These are phyloP conservation scores for Pilobolus umbonatus DNA, from an alignment of 192 early-diverging fungal genomes.

Conservation along the genomic window DNA sequence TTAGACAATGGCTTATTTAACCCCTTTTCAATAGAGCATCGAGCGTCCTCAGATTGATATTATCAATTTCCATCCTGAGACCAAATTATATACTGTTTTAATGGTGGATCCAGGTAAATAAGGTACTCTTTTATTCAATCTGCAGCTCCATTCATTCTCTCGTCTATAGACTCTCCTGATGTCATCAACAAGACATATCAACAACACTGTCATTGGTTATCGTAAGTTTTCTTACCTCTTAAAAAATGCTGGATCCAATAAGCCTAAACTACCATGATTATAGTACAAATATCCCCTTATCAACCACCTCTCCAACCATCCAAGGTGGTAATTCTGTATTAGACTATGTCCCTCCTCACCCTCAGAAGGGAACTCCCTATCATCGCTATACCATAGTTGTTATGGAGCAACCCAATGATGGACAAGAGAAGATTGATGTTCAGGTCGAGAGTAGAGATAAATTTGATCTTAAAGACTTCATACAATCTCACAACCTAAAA, in stretches of 20 bases:
- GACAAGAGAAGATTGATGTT: slow-evolving; percentile 46
- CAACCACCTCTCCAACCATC: slow-evolving; percentile 43
- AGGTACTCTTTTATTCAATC: not conserved
- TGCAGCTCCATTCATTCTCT: no score
- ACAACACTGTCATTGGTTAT: slow-evolving; percentile 70
- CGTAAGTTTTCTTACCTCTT: slow-evolving; percentile 32
- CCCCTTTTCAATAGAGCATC: slow-evolving; percentile 50
- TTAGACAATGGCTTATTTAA: no score
- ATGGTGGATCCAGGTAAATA: slow-evolving; percentile 65
- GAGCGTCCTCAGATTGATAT: slow-evolving; percentile 50
- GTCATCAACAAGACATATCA: slow-evolving; percentile 58
- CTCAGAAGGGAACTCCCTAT: slow-evolving; percentile 66
- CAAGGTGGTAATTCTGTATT: slow-evolving; percentile 43
- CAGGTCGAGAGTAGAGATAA: slow-evolving; percentile 14
- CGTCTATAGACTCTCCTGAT: slow-evolving; percentile 48
- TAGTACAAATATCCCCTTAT: slow-evolving; percentile 58
- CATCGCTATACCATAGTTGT: slow-evolving; percentile 68
- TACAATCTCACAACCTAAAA: slow-evolving; percentile 35
- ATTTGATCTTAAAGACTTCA: slow-evolving; percentile 35
- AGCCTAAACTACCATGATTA: not conserved
- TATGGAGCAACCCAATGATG: slow-evolving; percentile 58
- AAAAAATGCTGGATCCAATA: no score
- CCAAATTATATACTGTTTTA: slow-evolving; percentile 61
- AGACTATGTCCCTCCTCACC: slow-evolving; percentile 70
- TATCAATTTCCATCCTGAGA: slow-evolving; percentile 61